Evolutionary conservation across 768 basidiomycete species (phyloP), one percentile per base, ranked within the genome.

Genomic region (Suillus spraguei): DNA sequence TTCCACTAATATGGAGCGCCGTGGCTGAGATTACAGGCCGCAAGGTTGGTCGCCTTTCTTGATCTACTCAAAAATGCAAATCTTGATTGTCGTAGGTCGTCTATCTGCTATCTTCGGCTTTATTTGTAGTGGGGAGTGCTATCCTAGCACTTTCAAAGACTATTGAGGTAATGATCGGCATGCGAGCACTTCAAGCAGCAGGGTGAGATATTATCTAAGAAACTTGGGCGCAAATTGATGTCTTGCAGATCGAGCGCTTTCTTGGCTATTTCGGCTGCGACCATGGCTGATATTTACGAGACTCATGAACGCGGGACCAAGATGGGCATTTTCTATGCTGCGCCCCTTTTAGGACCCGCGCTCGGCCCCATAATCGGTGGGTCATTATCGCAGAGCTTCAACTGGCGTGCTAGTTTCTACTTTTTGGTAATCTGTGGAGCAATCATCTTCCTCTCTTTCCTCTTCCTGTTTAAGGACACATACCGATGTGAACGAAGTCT

Each of bases 351-450:
- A 22, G 92, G 92, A 3, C 86, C 87, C 10, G 82, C 83, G n/a
- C 67, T 91, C 4, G 91, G 90, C 0, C 89, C 91, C 6, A 81
- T 93, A 22, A 67, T 92, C 52, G 92, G 92, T 2, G 91, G 92
- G 0, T 81, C 76, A 5, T 75, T 93, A 4, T 87, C 91, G 0
- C 80, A 87, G 60, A 82, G 79, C 0, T 88, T 88, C 73, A 82
- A 80, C 59, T 97, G 95, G 95, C 83, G 91, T 42, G 85, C 88
- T 9, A 85, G 87, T 0, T 94, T 96, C 72, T 96, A 91, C 84
- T 93, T 95, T 72, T 82, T 95, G 28, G 79, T 84, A 1, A 87
- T 87, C 38, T 81, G 89, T 61, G 84, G 84, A 10, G 86, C 85
- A 1, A 35, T 81, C 39, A 83, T 82, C 59, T 78, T 85, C 59